Evolutionary conservation across 805 yeast genomes (phyloP), one percentile per base, ranked within the genome.

Genomic region (Tetrapisispora pingtungensis): DNA sequence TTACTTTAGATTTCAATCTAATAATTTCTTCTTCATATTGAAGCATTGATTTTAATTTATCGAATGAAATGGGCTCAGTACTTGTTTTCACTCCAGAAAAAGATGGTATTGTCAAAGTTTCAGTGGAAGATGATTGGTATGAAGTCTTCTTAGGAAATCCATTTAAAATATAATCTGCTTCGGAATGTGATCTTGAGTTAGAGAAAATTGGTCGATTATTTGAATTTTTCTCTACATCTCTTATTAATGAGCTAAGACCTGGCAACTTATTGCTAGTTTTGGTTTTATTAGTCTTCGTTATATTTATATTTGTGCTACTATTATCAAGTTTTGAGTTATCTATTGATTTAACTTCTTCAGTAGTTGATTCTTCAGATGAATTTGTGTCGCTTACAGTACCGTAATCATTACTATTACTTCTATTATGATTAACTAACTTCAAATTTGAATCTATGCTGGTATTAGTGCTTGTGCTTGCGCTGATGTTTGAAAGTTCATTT

Each of bases 1-100:
- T 77, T 19, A 89, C 85, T 46, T 94, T 72, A 0, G 96, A 85
- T 50, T 78, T 77, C 49, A 89, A 66, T 43, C 63, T 68, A 30
- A 67, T 66, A 18, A 64, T 54, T 32, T 66, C 70, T 43, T 59
- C 66, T 36, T 37, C 33, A 27, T 37, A 37, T 7, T 37, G 22
- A 6, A 37, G n/a, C 15, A 17, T 18, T 19, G 17, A 19, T 15
- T 24, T 36, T 14, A 36, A 7, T 14, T 15, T n/a, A 30, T 12
- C n/a, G n/a, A 4, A 28, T 28, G 31, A 7, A 8, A 22, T 22
- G 8, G 26, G 5, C 8, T 22, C 26, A 22, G 5, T 22, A 22
- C 8, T 22, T 22, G 26, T 22, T 6, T 6, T 8, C 8, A 8
- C 26, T 6, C 26, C 8, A 22, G 26, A 22, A 8, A 6, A 22